Base-by-base conservation (phyloP, 352 stramenopile genomes). In the Globisporangium yorkense region DNA sequence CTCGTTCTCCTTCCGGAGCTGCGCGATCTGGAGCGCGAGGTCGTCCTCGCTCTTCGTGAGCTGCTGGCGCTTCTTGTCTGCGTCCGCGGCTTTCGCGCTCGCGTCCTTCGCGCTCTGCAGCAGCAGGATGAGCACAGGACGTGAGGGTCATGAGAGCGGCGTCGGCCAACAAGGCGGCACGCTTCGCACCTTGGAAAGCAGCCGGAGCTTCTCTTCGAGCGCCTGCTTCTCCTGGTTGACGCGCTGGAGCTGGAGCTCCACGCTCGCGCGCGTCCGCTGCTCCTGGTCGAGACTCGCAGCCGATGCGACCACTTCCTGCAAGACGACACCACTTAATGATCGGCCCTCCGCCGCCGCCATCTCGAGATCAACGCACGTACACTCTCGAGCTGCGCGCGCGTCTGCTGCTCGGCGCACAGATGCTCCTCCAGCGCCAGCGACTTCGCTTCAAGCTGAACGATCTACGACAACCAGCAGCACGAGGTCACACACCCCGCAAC, bases 1-100 rank as follows among this genome's bases (percentile, higher is more conserved):
- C 16, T 78, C 53, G 33, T 83, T 87, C 43, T 89, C 75, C 20
- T 70, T 79, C 52, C 79, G 69, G 3, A 84, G 50, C 39, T 71
- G 57, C 51, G 51, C 61, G 20, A 89, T 55, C 27, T 88, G 68
- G 27, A 68, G 54, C 2, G 58, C 73, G 3, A 88, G 51, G 13
- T 78, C 52, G 2, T 75, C 61, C 47, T 90, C 77, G 1, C 53
- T 54, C 10, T 66, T 62, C 1, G 61, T 64, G 31, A 78, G 45
- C 24, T 75, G 60, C 15, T 48, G 62, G 15, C 62, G 66, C 27
- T 73, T 74, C 46, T 68, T 79, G 54, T 89, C 78, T 10, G 71
- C 57, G 18, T 84, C 75, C 13, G 51, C 61, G 7, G 56, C 64
- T 29, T 66, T 79, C 5, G 62, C 65, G 48, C 31, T 81, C 20